These are phyloP conservation scores for Halenospora varia DNA, from an alignment of 495 filamentous ascomycete genomes.

Conservation along the genomic window DNA sequence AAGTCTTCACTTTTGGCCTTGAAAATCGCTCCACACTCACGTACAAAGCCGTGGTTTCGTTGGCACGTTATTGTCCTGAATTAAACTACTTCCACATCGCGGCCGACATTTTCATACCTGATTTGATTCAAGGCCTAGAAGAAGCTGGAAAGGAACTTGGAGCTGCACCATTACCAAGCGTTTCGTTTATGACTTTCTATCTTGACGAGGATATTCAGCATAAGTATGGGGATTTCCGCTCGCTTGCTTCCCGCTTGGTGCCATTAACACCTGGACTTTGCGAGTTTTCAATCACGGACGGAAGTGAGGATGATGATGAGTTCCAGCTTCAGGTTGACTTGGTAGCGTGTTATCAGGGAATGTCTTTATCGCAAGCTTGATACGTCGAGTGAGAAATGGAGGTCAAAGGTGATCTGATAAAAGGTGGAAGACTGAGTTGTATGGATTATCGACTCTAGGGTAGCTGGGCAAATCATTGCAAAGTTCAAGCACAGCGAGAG, in stretches of 20 bases:
- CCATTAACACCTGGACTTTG: neutral
- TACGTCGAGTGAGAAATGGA: too few relatives aligned
- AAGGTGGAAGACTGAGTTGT: too few relatives aligned
- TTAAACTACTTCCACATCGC: conserved; percentile 1
- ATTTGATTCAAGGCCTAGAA: neutral
- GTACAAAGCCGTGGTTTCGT: neutral
- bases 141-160: neutral
- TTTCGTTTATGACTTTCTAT: neutral
- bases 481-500: too few relatives aligned
- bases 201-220: neutral
- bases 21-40: conserved; percentile 1
- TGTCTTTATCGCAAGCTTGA: too few relatives aligned
- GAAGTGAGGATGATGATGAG: conserved; percentile 1
- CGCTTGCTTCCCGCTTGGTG: neutral
- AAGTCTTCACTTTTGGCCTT: neutral
- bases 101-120: conserved; percentile 1
- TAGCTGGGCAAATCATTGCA: too few relatives aligned
- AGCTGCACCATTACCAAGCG: neutral
- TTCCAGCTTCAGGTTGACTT: neutral
- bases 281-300: neutral
- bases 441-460: too few relatives aligned
- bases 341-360: too few relatives aligned
- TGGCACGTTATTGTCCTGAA: conserved; percentile 1
- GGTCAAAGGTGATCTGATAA: too few relatives aligned
- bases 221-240: neutral